Evolutionary conservation across 202 grass and related monocot species (phyloP), one percentile per base, ranked within the genome.

Genomic region (Zoysia matrella): DNA sequence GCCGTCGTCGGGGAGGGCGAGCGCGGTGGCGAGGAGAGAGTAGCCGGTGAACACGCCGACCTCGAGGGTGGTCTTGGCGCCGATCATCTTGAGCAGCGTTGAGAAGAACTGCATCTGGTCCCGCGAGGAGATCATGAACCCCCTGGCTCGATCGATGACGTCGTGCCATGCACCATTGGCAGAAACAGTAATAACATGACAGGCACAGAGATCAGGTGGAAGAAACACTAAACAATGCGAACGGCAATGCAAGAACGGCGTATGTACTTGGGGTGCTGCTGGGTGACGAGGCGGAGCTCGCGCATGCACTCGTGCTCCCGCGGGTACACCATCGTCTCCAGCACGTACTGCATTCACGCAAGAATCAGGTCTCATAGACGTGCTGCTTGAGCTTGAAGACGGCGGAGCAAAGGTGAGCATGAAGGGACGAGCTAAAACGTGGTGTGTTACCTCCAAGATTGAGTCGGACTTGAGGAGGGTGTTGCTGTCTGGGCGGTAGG

Each of bases 41-140:
- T 58, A 90, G 40, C 92, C 92, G 10, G 89, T 94, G 82, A 84
- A 94, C 22, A 92, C 92, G 53, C 92, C 92, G 1, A 95, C 66
- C 85, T 94, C 92, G 11, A 92, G 80, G 1, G 85, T 87, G 6
- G 67, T 86, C 80, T 67, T 85, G 57, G 89, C 89, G 65, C 88
- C 90, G 47, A 78, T 76, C 41, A 90, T 1, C 71, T 92, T 94
- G 0, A 94, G 71, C 82, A 92, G 84, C 75, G 88, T 55, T 72
- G 83, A 60, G 44, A 94, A 67, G 43, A 94, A 4, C 65, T 60
- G 79, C 9, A 51, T 69, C 75, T 88, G 78, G 30, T 94, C 87
- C 70, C 87, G 85, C 40, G 87, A 77, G 52, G 84, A 91, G 51
- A 40, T 30, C 75, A 94, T 94, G 66, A 47, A 66, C 51, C 78